These are phyloP conservation scores for Castanospermum australe DNA, from an alignment of 306 rosid genomes.

Conservation along the genomic window DNA sequence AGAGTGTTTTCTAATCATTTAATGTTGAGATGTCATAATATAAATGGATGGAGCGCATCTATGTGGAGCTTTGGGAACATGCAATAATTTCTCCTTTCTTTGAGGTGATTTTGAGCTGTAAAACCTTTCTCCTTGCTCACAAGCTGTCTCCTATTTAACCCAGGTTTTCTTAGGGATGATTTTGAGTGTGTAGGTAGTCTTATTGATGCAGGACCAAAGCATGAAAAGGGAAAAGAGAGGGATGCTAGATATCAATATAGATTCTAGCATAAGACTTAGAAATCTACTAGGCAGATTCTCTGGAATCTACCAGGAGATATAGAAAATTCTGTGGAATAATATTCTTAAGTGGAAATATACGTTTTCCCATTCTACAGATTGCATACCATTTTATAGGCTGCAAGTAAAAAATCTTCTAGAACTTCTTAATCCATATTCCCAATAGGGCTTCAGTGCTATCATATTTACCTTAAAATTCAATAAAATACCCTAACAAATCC, in stretches of 20 bases:
- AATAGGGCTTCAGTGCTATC: not conserved
- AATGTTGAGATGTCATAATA: too few species aligned
- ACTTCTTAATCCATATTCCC: not conserved
- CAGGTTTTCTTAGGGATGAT: not conserved
- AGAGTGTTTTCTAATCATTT: too few species aligned
- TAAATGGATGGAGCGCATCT: too few species aligned
- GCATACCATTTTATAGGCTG: not conserved
- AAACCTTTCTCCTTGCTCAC: not conserved
- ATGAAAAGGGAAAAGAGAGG: not conserved
- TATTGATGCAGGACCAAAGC: not conserved
- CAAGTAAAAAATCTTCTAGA: not conserved
- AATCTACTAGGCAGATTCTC: not conserved
- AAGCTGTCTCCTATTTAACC: not conserved
- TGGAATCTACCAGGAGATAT: not conserved
- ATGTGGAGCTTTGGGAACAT: too few species aligned
- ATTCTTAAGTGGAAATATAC: not conserved
- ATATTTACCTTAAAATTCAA: not conserved
- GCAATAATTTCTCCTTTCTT: too few species aligned
- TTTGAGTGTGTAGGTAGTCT: not conserved
- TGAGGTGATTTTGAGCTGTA: not conserved
- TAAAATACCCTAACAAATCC: not conserved
- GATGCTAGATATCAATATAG: not conserved
- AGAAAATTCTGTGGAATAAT: not conserved
- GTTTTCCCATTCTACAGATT: not conserved
- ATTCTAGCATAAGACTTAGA: not conserved